Evolutionary conservation across 108 stramenopile species (phyloP).

Genomic region (Pseudonitzschia delicatissima): DNA sequence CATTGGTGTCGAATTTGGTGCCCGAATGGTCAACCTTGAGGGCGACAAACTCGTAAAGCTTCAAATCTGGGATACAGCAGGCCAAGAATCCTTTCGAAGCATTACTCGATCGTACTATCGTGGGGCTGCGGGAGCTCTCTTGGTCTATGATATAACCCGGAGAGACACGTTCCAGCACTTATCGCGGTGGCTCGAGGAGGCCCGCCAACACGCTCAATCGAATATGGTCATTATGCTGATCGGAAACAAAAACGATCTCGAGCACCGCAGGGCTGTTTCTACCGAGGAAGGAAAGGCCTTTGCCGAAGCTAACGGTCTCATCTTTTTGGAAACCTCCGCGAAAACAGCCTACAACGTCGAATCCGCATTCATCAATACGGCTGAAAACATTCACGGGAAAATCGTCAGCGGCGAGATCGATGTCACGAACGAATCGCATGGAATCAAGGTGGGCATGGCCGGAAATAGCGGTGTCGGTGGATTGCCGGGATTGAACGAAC

Average conservation of each 20-base stretch:
- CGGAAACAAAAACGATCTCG: slow-evolving; percentile 96
- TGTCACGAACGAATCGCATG: slow-evolving; percentile 92
- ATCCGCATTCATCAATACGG: slow-evolving; percentile 97
- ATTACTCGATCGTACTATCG: slow-evolving; percentile 99
- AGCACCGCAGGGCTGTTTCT: slow-evolving; percentile 86
- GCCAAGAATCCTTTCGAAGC: slow-evolving; percentile 98
- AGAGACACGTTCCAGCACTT: slow-evolving; percentile 99
- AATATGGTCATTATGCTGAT: slow-evolving; percentile 99
- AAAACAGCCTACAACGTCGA: slow-evolving; percentile 98
- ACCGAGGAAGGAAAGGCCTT: slow-evolving; percentile 92
- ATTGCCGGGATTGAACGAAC: slow-evolving; percentile 27
- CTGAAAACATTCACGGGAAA: slow-evolving; percentile 96
- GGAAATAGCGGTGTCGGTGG: slow-evolving; percentile 34
- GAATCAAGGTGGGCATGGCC: slow-evolving; percentile 94
- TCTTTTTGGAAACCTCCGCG: slow-evolving; percentile 98
- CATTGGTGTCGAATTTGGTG: slow-evolving; percentile 99
- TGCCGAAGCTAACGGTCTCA: slow-evolving; percentile 94
- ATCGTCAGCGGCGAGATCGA: slow-evolving; percentile 96
- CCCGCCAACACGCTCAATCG: slow-evolving; percentile 92
- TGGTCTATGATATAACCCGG: slow-evolving; percentile 99
- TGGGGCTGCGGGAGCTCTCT: slow-evolving; percentile 97
- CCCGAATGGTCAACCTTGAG: slow-evolving; percentile 94
- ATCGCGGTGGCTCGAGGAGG: slow-evolving; percentile 98
- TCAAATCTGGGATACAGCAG: slow-evolving; percentile 88
- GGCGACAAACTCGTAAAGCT: slow-evolving; percentile 84